These are phyloP conservation scores for Daucus carota DNA, from an alignment of 129 eudicot species.

Conservation along the genomic window DH1_v3.0 NC_030382.2:41069001-41069500, in stretches of 20 bases:
- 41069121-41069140: background rate
- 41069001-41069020: conserved; percentile 95
- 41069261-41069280: background rate
- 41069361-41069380: background rate
- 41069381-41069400: background rate
- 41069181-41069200: background rate
- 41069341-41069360: background rate
- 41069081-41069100: background rate
- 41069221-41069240: background rate
- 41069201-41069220: background rate
- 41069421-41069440: background rate
- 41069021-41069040: conserved; percentile 87
- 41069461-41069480: background rate
- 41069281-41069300: background rate
- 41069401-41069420: background rate
- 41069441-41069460: background rate
- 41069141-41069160: background rate
- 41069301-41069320: background rate
- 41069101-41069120: background rate
- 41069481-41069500: background rate
- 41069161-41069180: background rate
- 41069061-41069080: background rate
- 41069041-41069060: conserved; percentile 35
- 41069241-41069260: background rate
- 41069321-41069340: background rate